Evolutionary conservation across 805 yeast genomes (phyloP).

Genomic region (Starmera quercuum): DNA sequence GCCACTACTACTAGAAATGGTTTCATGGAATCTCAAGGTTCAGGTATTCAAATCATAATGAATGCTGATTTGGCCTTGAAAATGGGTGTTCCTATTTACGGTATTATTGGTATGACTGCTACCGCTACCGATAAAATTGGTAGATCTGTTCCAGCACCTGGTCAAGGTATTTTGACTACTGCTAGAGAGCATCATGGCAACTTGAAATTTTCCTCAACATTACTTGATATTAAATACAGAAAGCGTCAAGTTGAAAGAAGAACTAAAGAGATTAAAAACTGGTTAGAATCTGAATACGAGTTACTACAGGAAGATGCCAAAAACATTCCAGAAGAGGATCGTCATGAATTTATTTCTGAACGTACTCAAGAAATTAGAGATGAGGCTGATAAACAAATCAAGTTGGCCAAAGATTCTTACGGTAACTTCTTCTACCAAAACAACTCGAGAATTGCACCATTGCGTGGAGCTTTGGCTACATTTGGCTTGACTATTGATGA

Average conservation of each 20-base stretch:
- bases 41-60: conserved; percentile 97
- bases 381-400: conserved; percentile 78
- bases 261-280: conserved; percentile 63
- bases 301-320: conserved; percentile 65
- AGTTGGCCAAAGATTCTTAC: conserved; percentile 86
- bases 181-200: conserved; percentile 89
- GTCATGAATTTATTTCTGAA: conserved; percentile 61
- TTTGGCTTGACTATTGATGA: conserved; percentile 92
- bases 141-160: conserved; percentile 99
- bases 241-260: conserved; percentile 82
- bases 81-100: conserved; percentile 99
- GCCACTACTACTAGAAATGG: conserved; percentile 94
- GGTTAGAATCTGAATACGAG: conserved; percentile 80
- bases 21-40: conserved; percentile 99
- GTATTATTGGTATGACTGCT: conserved; percentile 87
- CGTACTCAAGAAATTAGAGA: conserved; percentile 81
- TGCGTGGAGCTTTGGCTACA: conserved; percentile 94
- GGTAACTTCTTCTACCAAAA: conserved; percentile 90
- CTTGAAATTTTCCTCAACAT: conserved; percentile 69
- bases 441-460: conserved; percentile 93
- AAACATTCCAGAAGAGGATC: conserved; percentile 38
- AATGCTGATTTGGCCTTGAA: conserved; percentile 85
- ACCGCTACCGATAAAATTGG: conserved; percentile 99
- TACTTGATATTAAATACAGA: conserved; percentile 89
- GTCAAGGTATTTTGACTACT: conserved; percentile 97